Conservation (phyloP, 2,329 filamentous ascomycete species). For the Ophiostoma ips region DNA sequence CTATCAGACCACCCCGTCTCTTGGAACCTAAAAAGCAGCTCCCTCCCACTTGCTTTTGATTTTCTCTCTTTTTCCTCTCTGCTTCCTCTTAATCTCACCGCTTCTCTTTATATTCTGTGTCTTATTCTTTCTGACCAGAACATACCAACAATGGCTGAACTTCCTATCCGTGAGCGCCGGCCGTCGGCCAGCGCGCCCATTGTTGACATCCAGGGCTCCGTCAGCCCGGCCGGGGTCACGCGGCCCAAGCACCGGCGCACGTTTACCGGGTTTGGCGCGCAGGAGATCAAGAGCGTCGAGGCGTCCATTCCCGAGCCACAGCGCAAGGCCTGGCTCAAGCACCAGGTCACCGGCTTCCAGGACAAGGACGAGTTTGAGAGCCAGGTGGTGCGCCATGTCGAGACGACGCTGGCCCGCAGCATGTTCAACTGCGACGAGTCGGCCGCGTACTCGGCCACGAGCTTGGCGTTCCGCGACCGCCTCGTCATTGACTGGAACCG, state of each 20-base stretch:
- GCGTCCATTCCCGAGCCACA: constrained; percentile 79
- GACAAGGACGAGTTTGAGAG: constrained; percentile 72
- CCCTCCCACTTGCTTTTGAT: background rate
- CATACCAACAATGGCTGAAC: constrained; percentile 6
- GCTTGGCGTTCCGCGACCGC: constrained; percentile 82
- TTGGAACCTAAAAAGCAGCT: background rate
- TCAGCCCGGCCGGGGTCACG: constrained; percentile 71
- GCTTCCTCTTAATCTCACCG: background rate
- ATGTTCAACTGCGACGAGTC: constrained; percentile 97
- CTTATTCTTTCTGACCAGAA: background rate
- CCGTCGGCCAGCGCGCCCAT: constrained; percentile 74
- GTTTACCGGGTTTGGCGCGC: constrained; percentile 81
- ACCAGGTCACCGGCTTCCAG: constrained; percentile 53
- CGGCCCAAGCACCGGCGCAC: constrained; percentile 95
- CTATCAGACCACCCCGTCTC: background rate
- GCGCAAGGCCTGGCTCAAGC: constrained; percentile 62
- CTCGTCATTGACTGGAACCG: constrained; percentile 95
- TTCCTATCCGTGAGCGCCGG: constrained; percentile 56
- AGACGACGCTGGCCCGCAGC: constrained; percentile 88
- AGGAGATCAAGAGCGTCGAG: constrained; percentile 88
- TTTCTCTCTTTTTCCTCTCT: background rate
- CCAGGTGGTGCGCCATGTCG: constrained; percentile 85
- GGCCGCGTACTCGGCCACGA: constrained; percentile 82
- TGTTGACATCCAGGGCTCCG: constrained; percentile 70
- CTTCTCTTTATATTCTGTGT: background rate